These are phyloP conservation scores for Voacanga thouarsii DNA, from an alignment of 257 asterid genomes.

Conservation along the genomic window DNA sequence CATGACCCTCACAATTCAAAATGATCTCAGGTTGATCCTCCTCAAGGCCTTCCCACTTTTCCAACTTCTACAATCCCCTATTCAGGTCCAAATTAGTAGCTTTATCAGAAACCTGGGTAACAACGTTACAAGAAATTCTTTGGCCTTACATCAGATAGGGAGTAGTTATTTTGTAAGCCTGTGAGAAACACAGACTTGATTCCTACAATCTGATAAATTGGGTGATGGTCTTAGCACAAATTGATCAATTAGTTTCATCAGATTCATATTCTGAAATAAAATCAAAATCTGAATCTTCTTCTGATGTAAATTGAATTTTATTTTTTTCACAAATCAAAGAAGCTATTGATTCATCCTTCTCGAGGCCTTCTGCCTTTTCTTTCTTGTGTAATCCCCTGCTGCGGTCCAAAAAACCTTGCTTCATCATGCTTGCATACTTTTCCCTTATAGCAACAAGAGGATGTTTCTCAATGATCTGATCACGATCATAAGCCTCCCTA, in stretches of 20 bases:
- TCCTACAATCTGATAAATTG: background rate
- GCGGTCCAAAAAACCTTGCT: slow-evolving; percentile 58
- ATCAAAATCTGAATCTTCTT: slow-evolving; percentile 42
- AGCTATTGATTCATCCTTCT: slow-evolving; percentile 24
- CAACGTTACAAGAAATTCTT: too few species aligned
- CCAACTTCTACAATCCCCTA: slow-evolving; percentile 54
- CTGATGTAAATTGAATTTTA: slow-evolving; percentile 33
- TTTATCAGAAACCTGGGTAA: too few species aligned
- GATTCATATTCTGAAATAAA: slow-evolving; percentile 54
- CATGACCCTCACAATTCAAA: slow-evolving; percentile 15
- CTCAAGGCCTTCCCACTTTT: slow-evolving; percentile 19
- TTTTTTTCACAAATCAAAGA: slow-evolving; percentile 17
- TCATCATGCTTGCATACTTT: slow-evolving; percentile 61
- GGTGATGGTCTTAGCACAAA: background rate
- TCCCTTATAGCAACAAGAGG: slow-evolving; percentile 60
- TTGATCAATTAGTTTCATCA: slow-evolving; percentile 28
- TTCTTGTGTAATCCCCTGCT: slow-evolving; percentile 66
- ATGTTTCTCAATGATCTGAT: slow-evolving; percentile 60
- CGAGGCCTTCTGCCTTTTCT: slow-evolving; percentile 20
- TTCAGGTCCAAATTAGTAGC: slow-evolving; percentile 43
- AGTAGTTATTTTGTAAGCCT: background rate
- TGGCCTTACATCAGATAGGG: background rate
- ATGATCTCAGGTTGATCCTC: slow-evolving; percentile 23
- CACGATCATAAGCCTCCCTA: slow-evolving; percentile 77
- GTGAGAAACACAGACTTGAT: background rate